Evolutionary conservation across 495 filamentous ascomycete genomes (phyloP).

Genomic region (Hypoxylon lienhwacheense): DNA sequence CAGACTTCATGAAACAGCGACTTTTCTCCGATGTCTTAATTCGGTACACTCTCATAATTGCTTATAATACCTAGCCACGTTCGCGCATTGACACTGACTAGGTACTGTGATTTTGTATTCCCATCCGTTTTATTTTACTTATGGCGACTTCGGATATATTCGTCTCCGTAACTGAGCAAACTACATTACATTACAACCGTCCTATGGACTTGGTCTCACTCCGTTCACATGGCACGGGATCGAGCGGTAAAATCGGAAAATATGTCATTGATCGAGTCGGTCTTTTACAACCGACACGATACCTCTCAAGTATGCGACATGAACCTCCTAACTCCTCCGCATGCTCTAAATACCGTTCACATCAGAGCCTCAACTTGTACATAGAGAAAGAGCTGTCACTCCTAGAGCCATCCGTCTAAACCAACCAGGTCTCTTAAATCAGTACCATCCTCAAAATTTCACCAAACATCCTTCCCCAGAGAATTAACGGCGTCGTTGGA

Average conservation of each 20-base stretch:
- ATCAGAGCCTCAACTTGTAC: conserved; percentile 16
- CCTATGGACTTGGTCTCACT: not conserved
- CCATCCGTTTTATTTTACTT: too few species aligned
- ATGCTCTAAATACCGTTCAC: conserved; percentile 22
- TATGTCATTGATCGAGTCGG: conserved; percentile 29
- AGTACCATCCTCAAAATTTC: conserved; percentile 15
- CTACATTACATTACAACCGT: too few species aligned
- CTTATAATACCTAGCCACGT: too few species aligned
- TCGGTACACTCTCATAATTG: too few species aligned
- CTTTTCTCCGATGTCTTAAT: too few species aligned
- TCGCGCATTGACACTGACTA: too few species aligned
- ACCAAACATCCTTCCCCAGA: conserved; percentile 30
- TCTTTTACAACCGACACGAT: conserved; percentile 13
- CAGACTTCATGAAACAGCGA: too few species aligned
- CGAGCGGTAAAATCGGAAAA: conserved; percentile 16
- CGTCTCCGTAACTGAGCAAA: too few species aligned
- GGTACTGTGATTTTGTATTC: too few species aligned
- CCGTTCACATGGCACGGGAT: not conserved
- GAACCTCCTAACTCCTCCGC: conserved; percentile 34
- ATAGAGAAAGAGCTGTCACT: conserved; percentile 31
- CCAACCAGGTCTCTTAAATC: conserved; percentile 27
- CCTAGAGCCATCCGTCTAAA: conserved; percentile 18
- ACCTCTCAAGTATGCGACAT: conserved; percentile 22
- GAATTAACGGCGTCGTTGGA: conserved; percentile 26
- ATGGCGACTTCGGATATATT: too few species aligned